phyloP scores from a whole-genome alignment of 2,329 filamentous ascomycete genomes.

The Fusarium illudens region DNA sequence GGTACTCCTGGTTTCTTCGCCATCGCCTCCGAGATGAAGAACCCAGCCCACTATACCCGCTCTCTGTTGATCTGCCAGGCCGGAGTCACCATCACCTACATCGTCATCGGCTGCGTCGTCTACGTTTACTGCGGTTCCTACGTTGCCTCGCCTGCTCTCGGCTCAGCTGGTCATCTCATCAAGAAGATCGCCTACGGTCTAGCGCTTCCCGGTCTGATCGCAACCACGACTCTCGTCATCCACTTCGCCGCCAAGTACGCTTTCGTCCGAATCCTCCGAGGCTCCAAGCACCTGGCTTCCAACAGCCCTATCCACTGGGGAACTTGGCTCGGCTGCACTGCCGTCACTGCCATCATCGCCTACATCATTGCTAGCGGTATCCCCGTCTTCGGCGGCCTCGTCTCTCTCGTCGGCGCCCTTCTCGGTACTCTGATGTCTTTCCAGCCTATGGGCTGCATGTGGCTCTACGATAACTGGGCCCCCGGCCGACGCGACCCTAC shows the following conservation, averaged over 20 bases:
- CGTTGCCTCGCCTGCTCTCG: conserved; percentile 57
- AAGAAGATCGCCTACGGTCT: conserved; percentile 57
- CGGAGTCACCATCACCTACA: conserved; percentile 46
- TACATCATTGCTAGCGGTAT: conserved; percentile 41
- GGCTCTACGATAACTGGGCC: conserved; percentile 42
- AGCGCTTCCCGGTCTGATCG: conserved; percentile 44
- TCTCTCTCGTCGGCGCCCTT: conserved; percentile 44
- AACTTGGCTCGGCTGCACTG: conserved; percentile 45
- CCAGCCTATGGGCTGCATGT: conserved; percentile 44
- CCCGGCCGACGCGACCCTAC: conserved; percentile 20
- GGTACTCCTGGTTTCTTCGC: conserved; percentile 49
- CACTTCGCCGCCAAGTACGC: conserved; percentile 37
- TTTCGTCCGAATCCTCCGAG: conserved; percentile 37
- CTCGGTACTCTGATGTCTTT: conserved; percentile 45
- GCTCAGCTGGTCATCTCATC: conserved; percentile 52
- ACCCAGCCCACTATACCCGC: conserved; percentile 42
- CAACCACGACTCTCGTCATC: conserved; percentile 40
- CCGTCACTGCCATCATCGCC: conserved; percentile 36
- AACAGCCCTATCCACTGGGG: conserved; percentile 45
- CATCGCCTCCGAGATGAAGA: conserved; percentile 46
- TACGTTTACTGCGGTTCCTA: conserved; percentile 58
- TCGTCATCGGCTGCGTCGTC: conserved; percentile 50
- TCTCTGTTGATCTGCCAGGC: conserved; percentile 39
- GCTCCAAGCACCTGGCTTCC: conserved; percentile 42
- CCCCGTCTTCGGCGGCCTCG: conserved; percentile 40